Conservation (phyloP, 2,329 filamentous ascomycete genomes). For the Ophiocordyceps australis region DNA sequence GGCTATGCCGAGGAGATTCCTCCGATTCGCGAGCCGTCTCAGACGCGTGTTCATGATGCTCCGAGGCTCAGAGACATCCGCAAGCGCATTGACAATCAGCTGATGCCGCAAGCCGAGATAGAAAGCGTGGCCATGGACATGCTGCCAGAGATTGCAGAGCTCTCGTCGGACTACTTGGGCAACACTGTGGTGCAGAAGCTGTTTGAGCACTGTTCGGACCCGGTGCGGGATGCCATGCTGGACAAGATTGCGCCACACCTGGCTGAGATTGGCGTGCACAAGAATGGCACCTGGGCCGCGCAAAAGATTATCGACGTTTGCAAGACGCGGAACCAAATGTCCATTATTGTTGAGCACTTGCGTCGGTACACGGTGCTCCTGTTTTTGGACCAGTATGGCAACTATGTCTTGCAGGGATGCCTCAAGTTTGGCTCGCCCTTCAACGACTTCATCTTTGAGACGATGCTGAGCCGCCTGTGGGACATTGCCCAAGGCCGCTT, state of each 20-base stretch:
- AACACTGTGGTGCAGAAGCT: slow-evolving; percentile 99
- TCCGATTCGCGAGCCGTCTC: slow-evolving; percentile 71
- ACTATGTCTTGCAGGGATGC: slow-evolving; percentile 95
- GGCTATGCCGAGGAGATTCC: slow-evolving; percentile 69
- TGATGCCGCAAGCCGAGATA: slow-evolving; percentile 69
- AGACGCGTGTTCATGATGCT: slow-evolving; percentile 80
- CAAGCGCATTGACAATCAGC: slow-evolving; percentile 94
- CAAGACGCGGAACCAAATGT: slow-evolving; percentile 68
- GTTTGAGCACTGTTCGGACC: slow-evolving; percentile 89
- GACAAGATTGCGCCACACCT: slow-evolving; percentile 74
- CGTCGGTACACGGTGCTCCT: slow-evolving; percentile 76
- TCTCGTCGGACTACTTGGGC: slow-evolving; percentile 88
- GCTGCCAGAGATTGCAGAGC: slow-evolving; percentile 89
- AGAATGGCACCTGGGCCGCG: slow-evolving; percentile 97
- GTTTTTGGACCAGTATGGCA: slow-evolving; percentile 95
- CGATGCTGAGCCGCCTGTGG: slow-evolving; percentile 89
- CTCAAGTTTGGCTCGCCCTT: slow-evolving; percentile 76
- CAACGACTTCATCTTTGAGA: slow-evolving; percentile 96
- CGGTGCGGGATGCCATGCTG: slow-evolving; percentile 82
- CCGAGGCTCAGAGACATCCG: slow-evolving; percentile 89
- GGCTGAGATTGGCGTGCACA: slow-evolving; percentile 93
- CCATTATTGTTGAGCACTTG: slow-evolving; percentile 66
- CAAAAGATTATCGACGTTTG: slow-evolving; percentile 98
- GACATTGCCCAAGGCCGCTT: slow-evolving; percentile 85
- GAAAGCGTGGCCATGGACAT: slow-evolving; percentile 85